Evolutionary conservation across 768 basidiomycete species (phyloP).

Genomic region (Phylloporus sp.): DNA sequence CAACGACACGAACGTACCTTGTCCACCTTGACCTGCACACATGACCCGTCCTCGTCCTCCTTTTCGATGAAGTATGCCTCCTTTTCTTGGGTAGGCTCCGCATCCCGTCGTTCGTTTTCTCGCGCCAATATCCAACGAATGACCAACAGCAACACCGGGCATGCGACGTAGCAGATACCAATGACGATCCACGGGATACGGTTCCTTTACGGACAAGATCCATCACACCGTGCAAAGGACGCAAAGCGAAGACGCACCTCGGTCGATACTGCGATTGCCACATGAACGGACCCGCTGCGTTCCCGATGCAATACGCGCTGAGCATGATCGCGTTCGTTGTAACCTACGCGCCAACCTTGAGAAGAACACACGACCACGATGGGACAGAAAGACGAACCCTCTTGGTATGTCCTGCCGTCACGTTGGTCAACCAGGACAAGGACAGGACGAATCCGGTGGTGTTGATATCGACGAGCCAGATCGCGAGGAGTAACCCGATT

Average conservation of each 20-base stretch:
- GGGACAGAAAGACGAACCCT: conserved; percentile 46
- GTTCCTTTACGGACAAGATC: conserved; percentile 42
- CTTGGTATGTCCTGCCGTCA: conserved; percentile 72
- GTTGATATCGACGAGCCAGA: conserved; percentile 37
- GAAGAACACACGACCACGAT: background rate
- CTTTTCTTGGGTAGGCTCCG: conserved; percentile 50
- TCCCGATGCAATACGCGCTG: conserved; percentile 62
- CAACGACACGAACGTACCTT: conserved; percentile 46
- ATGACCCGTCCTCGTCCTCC: conserved; percentile 45
- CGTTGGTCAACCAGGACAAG: conserved; percentile 58
- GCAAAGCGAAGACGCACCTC: conserved; percentile 36
- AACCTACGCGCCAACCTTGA: conserved; percentile 7
- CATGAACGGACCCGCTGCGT: conserved; percentile 72
- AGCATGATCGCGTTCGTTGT: conserved; percentile 65
- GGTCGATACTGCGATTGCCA: conserved; percentile 67
- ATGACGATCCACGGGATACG: conserved; percentile 77
- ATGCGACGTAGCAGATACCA: conserved; percentile 52
- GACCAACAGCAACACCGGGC: conserved; percentile 43
- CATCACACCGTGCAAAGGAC: background rate
- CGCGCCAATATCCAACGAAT: conserved; percentile 50
- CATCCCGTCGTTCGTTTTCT: conserved; percentile 64
- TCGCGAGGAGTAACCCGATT: conserved; percentile 55
- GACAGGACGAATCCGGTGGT: conserved; percentile 57
- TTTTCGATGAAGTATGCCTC: conserved; percentile 61
- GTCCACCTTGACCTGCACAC: conserved; percentile 53